phyloP scores from a whole-genome alignment of 2,329 filamentous ascomycete genomes.

The Calonectria hongkongensis region DNA sequence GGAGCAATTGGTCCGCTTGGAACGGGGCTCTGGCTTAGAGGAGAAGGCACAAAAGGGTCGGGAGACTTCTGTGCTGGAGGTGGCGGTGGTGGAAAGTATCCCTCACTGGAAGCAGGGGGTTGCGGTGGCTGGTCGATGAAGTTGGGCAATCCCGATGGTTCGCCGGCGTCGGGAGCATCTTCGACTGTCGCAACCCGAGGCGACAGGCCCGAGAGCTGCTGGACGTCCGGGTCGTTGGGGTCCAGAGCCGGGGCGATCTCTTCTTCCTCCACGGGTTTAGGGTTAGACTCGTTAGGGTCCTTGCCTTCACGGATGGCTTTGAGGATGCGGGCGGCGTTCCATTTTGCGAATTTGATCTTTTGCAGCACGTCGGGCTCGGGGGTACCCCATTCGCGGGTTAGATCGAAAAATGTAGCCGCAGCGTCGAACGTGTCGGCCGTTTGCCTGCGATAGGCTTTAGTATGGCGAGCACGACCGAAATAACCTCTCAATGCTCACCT shows the following conservation, averaged over 20 bases:
- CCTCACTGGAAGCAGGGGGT: slow-evolving; percentile 51
- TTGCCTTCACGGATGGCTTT: slow-evolving; percentile 93
- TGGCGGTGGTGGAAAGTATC: slow-evolving; percentile 58
- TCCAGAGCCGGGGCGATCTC: slow-evolving; percentile 68
- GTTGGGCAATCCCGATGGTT: slow-evolving; percentile 54
- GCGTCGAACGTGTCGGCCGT: slow-evolving; percentile 96
- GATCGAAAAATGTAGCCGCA: slow-evolving; percentile 92
- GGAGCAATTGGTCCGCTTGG: slow-evolving; percentile 49
- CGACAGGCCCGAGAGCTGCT: slow-evolving; percentile 62
- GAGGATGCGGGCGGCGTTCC: slow-evolving; percentile 92
- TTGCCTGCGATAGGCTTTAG: slow-evolving; percentile 73
- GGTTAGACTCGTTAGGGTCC: slow-evolving; percentile 95
- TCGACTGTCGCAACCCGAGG: slow-evolving; percentile 70
- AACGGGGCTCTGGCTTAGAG: slow-evolving; percentile 57
- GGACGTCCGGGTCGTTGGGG: slow-evolving; percentile 79
- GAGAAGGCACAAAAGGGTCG: slow-evolving; percentile 60
- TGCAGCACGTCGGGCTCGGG: slow-evolving; percentile 84
- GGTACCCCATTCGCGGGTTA: slow-evolving; percentile 88
- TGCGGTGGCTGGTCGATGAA: slow-evolving; percentile 53
- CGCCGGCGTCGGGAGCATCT: slow-evolving; percentile 69
- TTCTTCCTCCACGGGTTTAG: slow-evolving; percentile 73
- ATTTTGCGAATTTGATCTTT: slow-evolving; percentile 98
- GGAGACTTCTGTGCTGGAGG: slow-evolving; percentile 38
- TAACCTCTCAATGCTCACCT: slow-evolving; percentile 69
- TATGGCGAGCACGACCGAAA: background rate